Base-by-base conservation (phyloP, 768 basidiomycete genomes). In the Lentinula sp. region DNA sequence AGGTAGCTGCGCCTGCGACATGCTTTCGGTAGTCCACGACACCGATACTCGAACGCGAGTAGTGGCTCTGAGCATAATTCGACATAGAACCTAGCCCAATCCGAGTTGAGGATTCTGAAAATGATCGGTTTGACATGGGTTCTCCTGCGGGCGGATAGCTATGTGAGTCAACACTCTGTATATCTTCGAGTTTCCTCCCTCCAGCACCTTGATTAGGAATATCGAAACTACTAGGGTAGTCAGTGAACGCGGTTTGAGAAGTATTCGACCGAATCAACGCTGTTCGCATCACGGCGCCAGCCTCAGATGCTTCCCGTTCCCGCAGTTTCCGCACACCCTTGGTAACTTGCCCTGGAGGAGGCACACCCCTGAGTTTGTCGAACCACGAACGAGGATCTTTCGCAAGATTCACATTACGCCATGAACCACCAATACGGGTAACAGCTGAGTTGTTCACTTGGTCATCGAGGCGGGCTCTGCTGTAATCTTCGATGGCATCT, bases 401-500 rank as follows among this genome's bases (percentile, higher is more conserved):
- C 0, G 89, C 90, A 61, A 89, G 87, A 68, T 98, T 99, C 23
- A 94, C 85, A 71, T 99, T 98, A 60, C 80, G 81, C 93, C 93
- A 97, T 42, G 76, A 75, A 46, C 90, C 84, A 6, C 86, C 87
- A 10, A 99, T 83, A 65, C 92, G 92, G 1, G 95, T 98, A 12
- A 90, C 87, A 3, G 95, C 92, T 0, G 91, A 94, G 57, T 87
- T 97, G 76, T 99, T 99, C 65, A 98, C 95, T 68, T 94, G 87
- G 63, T 97, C 90, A 71, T 99, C 96, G 43, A 95, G 80, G 8
- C 74, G 67, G 9, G 89, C 90, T 55, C 96, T 87, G n/a, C 95
- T 86, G 70, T 93, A 95, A 74, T 99, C 96, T 75, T 98, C 96
- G 37, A 98, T 78, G 6, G 89, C 96, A 70, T 99, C 96, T 74